Evolutionary conservation across 345 rosid genomes (phyloP), one percentile per base, ranked within the genome.

Genomic region (Eucalyptus sideroxylon): DNA sequence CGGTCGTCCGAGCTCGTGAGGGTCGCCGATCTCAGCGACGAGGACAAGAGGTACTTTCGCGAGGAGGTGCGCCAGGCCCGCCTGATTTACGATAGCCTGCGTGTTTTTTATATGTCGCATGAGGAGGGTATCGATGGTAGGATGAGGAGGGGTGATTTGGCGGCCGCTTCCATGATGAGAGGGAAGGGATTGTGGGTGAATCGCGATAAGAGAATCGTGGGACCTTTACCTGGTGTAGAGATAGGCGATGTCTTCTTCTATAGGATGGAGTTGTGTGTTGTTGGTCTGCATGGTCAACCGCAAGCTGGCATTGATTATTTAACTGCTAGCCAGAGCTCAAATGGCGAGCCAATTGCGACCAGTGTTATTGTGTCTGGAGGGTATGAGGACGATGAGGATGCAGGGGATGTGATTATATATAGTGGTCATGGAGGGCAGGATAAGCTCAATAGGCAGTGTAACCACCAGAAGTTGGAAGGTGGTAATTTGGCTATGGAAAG

Each of bases 371-470:
- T 95, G 89, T 97, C 99, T 0, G 99, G 99, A 53, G 99, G 99
- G 16, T 97, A 96, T 37, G 99, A 96, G 90, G 97, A 97, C 27
- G 99, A 96, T 85, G 96, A 95, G 87, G 98, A 97, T 90, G 90
- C 91, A 8, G 98, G 99, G 26, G 97, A 97, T 88, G 91, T 92
- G 60, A 90, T 98, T 69, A 91, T 96, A 1, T 98, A 98, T 87
- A 94, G 97, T 1, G 99, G 99, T 11, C 98, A 97, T 65, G 99
- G 99, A 34, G 99, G 99, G 15, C 97, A 97, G 91, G 99, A 95
- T 87, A 97, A 93, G 92, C 89, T 93, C 51, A 92, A 92, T 49
- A 92, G 89, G 91, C 99, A 97, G 89, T 93, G 94, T 56, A 94
- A 88, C 89, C 92, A 95, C 89, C 99, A 98, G 95, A 97, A 91